Base-by-base conservation (phyloP, 139 green algal species). In the Eudorina sp. region DNA sequence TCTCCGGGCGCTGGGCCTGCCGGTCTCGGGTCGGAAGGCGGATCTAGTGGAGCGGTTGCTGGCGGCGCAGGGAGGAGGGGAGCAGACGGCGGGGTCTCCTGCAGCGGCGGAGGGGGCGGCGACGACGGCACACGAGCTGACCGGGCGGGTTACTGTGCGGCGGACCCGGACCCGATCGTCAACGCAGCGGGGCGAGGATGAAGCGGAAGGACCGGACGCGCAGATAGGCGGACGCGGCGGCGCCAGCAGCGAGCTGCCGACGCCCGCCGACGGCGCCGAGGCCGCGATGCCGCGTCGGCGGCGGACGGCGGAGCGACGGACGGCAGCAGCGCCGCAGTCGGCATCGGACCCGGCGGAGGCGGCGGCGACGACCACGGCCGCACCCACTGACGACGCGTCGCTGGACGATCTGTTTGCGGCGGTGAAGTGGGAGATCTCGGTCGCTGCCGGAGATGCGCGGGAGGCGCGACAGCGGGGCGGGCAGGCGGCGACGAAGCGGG, bases 21-120 rank as follows among this genome's bases (percentile, higher is more conserved):
- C 78, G 29, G 64, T 53, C n/a, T 77, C 53, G 0, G 87, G 78
- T 45, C 66, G 55, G 7, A 90, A 90, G 53, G 77, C 75, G 23
- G 55, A 81, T 0, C 86, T 90, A 4, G 8, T 83, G 19, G 41
- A 64, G 40, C 76, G 86, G 19, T 29, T 90, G 43, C 5, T 34
- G 19, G 46, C 40, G 27, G 29, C 40, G 53, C 45, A 66, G 11
- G 40, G n/a, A n/a, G n/a, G n/a, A n/a, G n/a, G n/a, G n/a, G n/a
- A n/a, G n/a, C n/a, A n/a, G n/a, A n/a, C n/a, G n/a, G n/a, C n/a
- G n/a, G n/a, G n/a, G n/a, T n/a, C n/a, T n/a, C 55, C 29, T 66
- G 41, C 41, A 38, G 41, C 43, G 34, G 43, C 73, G 16, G 8
- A 60, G 16, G 23, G 9, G 41, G 43, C 21, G 73, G 29, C 43